phyloP scores from a whole-genome alignment of 2,329 filamentous ascomycete species.

The Fusarium humuli region DNA sequence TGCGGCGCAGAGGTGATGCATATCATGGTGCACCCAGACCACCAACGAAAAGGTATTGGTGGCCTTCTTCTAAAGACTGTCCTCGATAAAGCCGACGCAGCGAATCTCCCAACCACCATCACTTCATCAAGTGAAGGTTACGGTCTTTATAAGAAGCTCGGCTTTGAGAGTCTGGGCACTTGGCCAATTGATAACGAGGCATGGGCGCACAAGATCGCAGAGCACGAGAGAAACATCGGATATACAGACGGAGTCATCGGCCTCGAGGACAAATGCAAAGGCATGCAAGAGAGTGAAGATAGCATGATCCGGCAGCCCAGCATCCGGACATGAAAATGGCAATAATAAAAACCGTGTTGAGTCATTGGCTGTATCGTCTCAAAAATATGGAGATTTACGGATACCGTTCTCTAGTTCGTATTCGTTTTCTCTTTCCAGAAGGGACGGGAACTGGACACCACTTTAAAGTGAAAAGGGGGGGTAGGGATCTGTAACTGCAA shows the following conservation, averaged over 20 bases:
- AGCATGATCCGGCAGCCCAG: constrained; percentile 40
- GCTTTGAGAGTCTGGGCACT: constrained; percentile 30
- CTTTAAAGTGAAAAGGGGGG: background rate
- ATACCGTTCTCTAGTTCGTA: constrained; percentile 38
- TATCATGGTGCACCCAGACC: constrained; percentile 41
- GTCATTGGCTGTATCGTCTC: constrained; percentile 18
- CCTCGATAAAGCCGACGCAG: constrained; percentile 33
- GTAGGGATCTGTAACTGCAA: constrained; percentile 1
- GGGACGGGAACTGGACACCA: constrained; percentile 10
- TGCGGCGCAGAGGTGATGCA: constrained; percentile 35
- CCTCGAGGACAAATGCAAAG: constrained; percentile 22
- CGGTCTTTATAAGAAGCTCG: constrained; percentile 30
- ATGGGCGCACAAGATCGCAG: constrained; percentile 36
- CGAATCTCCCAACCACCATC: constrained; percentile 16
- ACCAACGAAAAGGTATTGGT: constrained; percentile 42
- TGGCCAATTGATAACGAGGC: constrained; percentile 37
- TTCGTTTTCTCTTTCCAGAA: constrained; percentile 33
- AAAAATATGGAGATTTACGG: background rate
- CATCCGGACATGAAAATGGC: constrained; percentile 10
- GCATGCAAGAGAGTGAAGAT: constrained; percentile 37
- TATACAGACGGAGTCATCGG: constrained; percentile 20
- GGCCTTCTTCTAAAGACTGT: constrained; percentile 24
- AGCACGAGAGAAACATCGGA: constrained; percentile 19
- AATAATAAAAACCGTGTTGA: constrained; percentile 1
- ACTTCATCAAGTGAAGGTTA: constrained; percentile 36